Evolutionary conservation across 176 grass and related monocot genomes (phyloP), one percentile per base, ranked within the genome.

Genomic region (Triticum urartu): DNA sequence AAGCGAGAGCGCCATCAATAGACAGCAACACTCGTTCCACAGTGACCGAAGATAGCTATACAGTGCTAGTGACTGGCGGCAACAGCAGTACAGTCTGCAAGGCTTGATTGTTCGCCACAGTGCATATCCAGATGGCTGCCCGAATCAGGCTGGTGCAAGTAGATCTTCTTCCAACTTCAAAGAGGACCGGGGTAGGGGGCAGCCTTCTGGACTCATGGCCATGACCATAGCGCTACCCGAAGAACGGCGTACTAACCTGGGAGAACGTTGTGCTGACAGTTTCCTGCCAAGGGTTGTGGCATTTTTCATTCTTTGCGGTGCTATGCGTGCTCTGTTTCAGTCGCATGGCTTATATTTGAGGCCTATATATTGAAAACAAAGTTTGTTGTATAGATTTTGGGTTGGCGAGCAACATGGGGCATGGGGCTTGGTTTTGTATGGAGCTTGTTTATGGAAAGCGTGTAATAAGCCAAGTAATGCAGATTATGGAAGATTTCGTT

Each of bases 1-100:
- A 96, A 91, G 84, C 89, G 86, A 80, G 93, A 96, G 67, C 92
- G 45, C 2, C 42, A 68, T 87, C 73, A 89, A 77, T 72, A 73
- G 50, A 85, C 1, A 82, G 18, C 10, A 65, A 47, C 58, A 69
- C 3, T 52, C 13, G 8, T 81, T 77, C 85, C 77, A 85, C 71
- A 88, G 43, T 28, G 77, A 52, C 11, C 14, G 28, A 39, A 69
- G 70, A 70, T 77, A 87, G 83, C 35, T 65, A 80, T 24, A 80
- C 69, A 70, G 42, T 82, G 86, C 50, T 58, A 77, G 63, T 54
- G 32, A 64, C 81, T 88, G 90, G 86, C 8, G 4, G 25, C 64
- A 78, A 25, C 54, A 77, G 4, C 39, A 33, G 77, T 68, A 84
- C 79, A 87, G 58, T 70, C 75, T 84, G 76, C 75, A 24, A 50